Evolutionary conservation across 768 basidiomycete genomes (phyloP).

Genomic region (Amanita thiersii): DNA sequence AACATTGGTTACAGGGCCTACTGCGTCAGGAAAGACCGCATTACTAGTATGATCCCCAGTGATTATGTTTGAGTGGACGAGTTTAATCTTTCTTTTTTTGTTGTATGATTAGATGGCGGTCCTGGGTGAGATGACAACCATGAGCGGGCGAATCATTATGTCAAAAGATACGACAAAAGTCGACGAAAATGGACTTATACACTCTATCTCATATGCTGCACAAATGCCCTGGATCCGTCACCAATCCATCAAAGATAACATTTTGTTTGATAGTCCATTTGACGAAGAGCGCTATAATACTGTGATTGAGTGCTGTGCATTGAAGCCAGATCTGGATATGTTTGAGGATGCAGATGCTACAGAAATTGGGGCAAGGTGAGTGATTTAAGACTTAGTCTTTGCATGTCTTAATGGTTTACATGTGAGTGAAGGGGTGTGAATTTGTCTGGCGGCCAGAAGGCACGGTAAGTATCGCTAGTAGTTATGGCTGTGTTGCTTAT

Average conservation of each 20-base stretch:
- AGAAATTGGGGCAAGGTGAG: slow-evolving; percentile 68
- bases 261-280: slow-evolving; percentile 67
- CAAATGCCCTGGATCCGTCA: slow-evolving; percentile 68
- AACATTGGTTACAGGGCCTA: slow-evolving; percentile 69
- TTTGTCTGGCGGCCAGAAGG: slow-evolving; percentile 79
- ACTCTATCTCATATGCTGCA: slow-evolving; percentile 62
- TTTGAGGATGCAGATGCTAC: slow-evolving; percentile 84
- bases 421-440: slow-evolving; percentile 48
- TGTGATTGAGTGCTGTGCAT: slow-evolving; percentile 80
- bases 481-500: not conserved
- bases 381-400: not conserved
- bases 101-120: slow-evolving; percentile 59
- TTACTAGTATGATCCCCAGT: slow-evolving; percentile 40
- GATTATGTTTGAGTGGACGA: not conserved
- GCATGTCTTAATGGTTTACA: slow-evolving; percentile 2
- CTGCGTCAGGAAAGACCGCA: slow-evolving; percentile 79
- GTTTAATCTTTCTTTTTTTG: not conserved
- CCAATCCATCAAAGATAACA: slow-evolving; percentile 73
- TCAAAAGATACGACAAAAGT: slow-evolving; percentile 54
- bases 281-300: slow-evolving; percentile 68
- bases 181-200: slow-evolving; percentile 54
- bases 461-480: slow-evolving; percentile 34
- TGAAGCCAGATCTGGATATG: slow-evolving; percentile 72
- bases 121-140: slow-evolving; percentile 62
- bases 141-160: slow-evolving; percentile 46